Conservation (phyloP, 371 early-diverging fungal genomes). For the Actinomortierella ambigua region DNA sequence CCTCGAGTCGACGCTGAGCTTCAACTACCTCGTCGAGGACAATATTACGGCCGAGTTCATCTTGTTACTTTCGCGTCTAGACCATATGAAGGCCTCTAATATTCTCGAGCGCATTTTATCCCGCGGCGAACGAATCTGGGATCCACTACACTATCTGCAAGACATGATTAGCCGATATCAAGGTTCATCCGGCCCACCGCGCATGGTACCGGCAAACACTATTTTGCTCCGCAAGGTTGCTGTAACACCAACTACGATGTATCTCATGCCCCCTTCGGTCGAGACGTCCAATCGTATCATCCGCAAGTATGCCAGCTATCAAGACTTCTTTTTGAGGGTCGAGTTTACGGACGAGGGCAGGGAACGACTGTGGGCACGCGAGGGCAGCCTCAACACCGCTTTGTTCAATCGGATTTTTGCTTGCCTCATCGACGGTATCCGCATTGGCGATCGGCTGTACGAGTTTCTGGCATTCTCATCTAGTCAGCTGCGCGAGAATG, state of each 20-base stretch:
- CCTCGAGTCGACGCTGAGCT: constrained; percentile 52
- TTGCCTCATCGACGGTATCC: constrained; percentile 59
- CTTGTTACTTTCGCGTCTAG: constrained; percentile 22
- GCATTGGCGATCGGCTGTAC: constrained; percentile 61
- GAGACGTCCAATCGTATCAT: constrained; percentile 75
- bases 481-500: constrained; percentile 71
- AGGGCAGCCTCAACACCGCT: constrained; percentile 40
- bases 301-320: constrained; percentile 51
- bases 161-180: constrained; percentile 7
- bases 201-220: constrained; percentile 55
- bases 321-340: constrained; percentile 72
- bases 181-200: constrained; percentile 9
- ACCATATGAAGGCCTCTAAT: constrained; percentile 42
- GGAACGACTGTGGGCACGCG: constrained; percentile 46
- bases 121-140: constrained; percentile 48
- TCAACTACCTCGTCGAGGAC: constrained; percentile 47
- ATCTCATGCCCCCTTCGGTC: constrained; percentile 56
- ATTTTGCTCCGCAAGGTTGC: constrained; percentile 62
- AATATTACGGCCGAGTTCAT: constrained; percentile 52
- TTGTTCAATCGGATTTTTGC: constrained; percentile 57
- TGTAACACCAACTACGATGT: constrained; percentile 66
- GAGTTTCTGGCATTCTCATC: constrained; percentile 76
- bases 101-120: constrained; percentile 47
- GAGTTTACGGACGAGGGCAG: constrained; percentile 71
- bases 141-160: constrained; percentile 25